Evolutionary conservation across 371 early-diverging fungal genomes (phyloP).

Genomic region (Mortierella polycephala): DNA sequence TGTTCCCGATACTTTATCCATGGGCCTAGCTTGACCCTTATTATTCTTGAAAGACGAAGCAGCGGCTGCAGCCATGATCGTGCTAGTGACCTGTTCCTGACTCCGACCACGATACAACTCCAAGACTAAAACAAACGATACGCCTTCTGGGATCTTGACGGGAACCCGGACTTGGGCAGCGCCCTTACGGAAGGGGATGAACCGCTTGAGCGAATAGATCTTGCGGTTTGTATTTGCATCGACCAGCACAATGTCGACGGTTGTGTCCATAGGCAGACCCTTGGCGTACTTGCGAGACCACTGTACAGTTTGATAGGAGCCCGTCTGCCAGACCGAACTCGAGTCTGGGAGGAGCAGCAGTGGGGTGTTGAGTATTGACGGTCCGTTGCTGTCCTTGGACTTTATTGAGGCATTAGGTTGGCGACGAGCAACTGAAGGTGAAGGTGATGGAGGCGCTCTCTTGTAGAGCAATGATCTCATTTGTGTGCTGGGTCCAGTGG

Average conservation of each 20-base stretch:
- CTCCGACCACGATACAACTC: constrained; percentile 52
- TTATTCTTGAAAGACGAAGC: constrained; percentile 1
- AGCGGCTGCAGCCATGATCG: not conserved
- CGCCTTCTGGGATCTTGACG: constrained; percentile 18
- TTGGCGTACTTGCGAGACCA: constrained; percentile 43
- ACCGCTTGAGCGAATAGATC: constrained; percentile 41
- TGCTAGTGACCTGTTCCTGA: constrained; percentile 30
- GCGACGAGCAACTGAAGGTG: too few relatives aligned
- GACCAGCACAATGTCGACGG: constrained; percentile 49
- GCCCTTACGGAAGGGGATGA: constrained; percentile 38
- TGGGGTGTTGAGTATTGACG: constrained; percentile 16
- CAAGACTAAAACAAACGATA: constrained; percentile 46
- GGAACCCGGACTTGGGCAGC: constrained; percentile 45
- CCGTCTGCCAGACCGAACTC: constrained; percentile 42
- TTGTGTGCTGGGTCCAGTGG: too few relatives aligned
- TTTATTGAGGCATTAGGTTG: not conserved
- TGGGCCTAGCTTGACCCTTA: not conserved
- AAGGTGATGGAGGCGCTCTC: too few relatives aligned
- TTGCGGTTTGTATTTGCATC: constrained; percentile 40
- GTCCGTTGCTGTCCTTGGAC: not conserved
- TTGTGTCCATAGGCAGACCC: constrained; percentile 41
- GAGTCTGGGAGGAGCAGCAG: constrained; percentile 43
- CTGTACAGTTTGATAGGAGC: constrained; percentile 39
- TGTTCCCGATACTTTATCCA: not conserved
- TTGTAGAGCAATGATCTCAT: too few relatives aligned